Conservation (phyloP, 1,284 basidiomycete genomes). For the Puccinia polysora region DNA sequence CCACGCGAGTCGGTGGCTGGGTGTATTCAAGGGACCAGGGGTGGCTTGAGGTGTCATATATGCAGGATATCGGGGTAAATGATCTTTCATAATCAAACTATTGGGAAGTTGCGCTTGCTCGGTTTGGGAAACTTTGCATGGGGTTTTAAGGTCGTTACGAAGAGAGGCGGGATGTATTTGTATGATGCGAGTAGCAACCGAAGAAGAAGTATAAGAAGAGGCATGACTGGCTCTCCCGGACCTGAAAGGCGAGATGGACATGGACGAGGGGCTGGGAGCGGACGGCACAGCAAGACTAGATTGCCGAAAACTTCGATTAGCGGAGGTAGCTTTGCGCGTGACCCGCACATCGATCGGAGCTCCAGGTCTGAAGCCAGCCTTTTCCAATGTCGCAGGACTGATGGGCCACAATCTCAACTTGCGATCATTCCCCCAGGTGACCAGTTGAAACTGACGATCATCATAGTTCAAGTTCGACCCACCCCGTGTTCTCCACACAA, state of each 20-base stretch:
- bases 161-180: slow-evolving; percentile 26
- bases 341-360: slow-evolving; percentile 57
- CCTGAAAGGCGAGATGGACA: slow-evolving; percentile 35
- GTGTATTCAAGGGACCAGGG: slow-evolving; percentile 62
- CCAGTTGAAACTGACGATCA: slow-evolving; percentile 76
- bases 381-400: slow-evolving; percentile 60
- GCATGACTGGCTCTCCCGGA: slow-evolving; percentile 14
- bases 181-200: slow-evolving; percentile 4
- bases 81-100: slow-evolving; percentile 11
- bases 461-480: slow-evolving; percentile 57
- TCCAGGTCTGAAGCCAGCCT: slow-evolving; percentile 57
- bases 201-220: slow-evolving; percentile 30
- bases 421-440: slow-evolving; percentile 95
- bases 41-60: slow-evolving; percentile 56
- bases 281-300: slow-evolving; percentile 36
- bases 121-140: background rate
- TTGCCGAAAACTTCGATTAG: slow-evolving; percentile 43
- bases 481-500: slow-evolving; percentile 78
- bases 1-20: slow-evolving; percentile 60
- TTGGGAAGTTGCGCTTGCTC: slow-evolving; percentile 10
- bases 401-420: slow-evolving; percentile 89
- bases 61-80: slow-evolving; percentile 43
- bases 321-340: slow-evolving; percentile 54
- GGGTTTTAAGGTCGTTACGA: background rate
- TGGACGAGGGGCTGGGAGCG: slow-evolving; percentile 31